phyloP scores from a whole-genome alignment of 306 rosid species.

The Trifolium subterraneum region DNA sequence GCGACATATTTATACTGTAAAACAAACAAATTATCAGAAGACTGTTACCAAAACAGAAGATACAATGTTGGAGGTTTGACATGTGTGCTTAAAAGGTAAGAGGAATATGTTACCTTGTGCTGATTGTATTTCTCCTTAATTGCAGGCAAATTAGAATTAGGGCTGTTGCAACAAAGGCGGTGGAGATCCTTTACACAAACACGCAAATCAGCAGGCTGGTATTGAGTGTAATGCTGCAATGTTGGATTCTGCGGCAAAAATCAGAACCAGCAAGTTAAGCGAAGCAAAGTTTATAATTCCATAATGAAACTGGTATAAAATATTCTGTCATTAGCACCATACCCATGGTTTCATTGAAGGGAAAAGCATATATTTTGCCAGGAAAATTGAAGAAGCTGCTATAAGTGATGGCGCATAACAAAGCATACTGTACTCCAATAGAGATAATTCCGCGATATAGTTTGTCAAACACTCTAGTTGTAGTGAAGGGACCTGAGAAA shows the following conservation, averaged over 20 bases:
- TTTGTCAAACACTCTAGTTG: slow-evolving; percentile 90
- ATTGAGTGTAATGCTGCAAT: slow-evolving; percentile 67
- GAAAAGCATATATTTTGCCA: slow-evolving; percentile 68
- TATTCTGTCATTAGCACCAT: slow-evolving; percentile 24
- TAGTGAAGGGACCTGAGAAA: slow-evolving; percentile 59
- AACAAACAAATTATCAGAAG: slow-evolving; percentile 2
- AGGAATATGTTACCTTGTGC: slow-evolving; percentile 60
- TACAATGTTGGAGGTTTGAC: background rate
- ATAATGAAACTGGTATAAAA: background rate
- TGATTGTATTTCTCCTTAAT: slow-evolving; percentile 77
- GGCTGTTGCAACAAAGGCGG: slow-evolving; percentile 53
- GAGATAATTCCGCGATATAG: slow-evolving; percentile 84
- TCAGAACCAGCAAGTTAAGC: slow-evolving; percentile 24
- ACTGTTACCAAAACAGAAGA: background rate
- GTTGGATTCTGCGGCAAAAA: slow-evolving; percentile 59
- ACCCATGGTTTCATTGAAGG: slow-evolving; percentile 94
- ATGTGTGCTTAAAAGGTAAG: background rate
- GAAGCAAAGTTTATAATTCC: background rate
- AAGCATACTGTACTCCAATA: slow-evolving; percentile 87
- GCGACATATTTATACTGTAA: slow-evolving; percentile 92
- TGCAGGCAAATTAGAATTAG: slow-evolving; percentile 61
- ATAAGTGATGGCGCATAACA: slow-evolving; percentile 77
- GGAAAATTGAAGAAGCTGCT: slow-evolving; percentile 90
- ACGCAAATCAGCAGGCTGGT: slow-evolving; percentile 69
- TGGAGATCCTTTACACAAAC: slow-evolving; percentile 75